Evolutionary conservation across 768 basidiomycete species (phyloP), one percentile per base, ranked within the genome.

Genomic region (Boletus bicolor): DNA sequence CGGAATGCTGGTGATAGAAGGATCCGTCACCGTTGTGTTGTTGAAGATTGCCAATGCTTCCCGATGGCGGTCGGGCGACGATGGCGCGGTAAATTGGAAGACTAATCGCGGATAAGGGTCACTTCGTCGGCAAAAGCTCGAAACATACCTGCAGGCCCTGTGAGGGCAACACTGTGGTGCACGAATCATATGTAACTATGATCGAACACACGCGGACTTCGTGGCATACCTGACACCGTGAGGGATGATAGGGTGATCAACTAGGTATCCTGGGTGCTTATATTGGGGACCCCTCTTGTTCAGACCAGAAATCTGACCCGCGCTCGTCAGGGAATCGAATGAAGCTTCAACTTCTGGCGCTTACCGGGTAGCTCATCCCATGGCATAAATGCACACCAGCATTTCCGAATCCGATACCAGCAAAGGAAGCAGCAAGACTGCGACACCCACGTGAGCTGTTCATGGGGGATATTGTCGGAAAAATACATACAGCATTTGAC

Each of bases 201-300:
- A 24, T 42, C 39, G 50, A 36, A 32, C n/a, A 42, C 26, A n/a
- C 10, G 34, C 34, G 30, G 36, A 11, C 14, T 47, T 47, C 28
- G 41, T 32, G 39, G 28, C 47, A 45, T 71, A 84, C 84, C 85
- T 89, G 65, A 96, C 77, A 46, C 94, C 94, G 65, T 97, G 94
- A 12, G 95, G 95, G 55, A 98, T 93, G 59, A 98, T 93, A 7
- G 95, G 94, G 48, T 83, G 78, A 59, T 88, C 81, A n/a, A 85
- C 85, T 19, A 80, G 75, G 73, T 98, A 98, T 44, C 93, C 95
- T 26, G 92, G 84, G 69, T 96, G 93, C 68, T 89, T 84, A 73
- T 91, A 98, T 67, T 91, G 89, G 1, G 93, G 91, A 0, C 95
- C 92, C 60, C 85, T 87, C 75, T 98, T 97, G 77, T 98, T 98